Evolutionary conservation across 371 early-diverging fungal genomes (phyloP).

Genomic region (Mortierella sp.): DNA sequence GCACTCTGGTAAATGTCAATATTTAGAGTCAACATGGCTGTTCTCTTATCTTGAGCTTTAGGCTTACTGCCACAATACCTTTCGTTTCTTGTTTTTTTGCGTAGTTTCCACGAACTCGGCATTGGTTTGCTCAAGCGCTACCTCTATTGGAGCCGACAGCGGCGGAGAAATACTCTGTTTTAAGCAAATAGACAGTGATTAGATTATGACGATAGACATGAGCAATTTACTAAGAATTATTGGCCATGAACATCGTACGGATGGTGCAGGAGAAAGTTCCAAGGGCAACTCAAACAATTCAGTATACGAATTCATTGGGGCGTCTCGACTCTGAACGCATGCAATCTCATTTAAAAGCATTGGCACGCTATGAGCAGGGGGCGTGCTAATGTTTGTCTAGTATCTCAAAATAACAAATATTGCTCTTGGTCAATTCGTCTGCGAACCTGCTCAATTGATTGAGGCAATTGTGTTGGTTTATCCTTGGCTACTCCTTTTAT

Average conservation of each 20-base stretch:
- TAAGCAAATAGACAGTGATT: neutral
- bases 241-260: neutral
- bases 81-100: neutral
- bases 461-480: neutral
- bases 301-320: neutral
- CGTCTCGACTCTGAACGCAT: neutral
- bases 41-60: neutral
- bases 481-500: too few relatives aligned
- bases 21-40: neutral
- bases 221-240: too few relatives aligned
- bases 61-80: neutral
- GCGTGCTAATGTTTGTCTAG: neutral
- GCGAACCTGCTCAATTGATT: neutral
- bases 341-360: neutral
- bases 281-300: neutral
- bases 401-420: neutral
- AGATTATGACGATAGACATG: neutral
- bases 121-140: neutral
- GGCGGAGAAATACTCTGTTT: neutral
- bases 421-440: neutral
- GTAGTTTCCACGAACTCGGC: neutral
- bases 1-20: neutral
- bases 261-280: neutral
- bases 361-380: neutral
- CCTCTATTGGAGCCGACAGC: neutral